A percentile compares a stretch with the other conserved stretches of the same genome.
phyloP scores from a whole-genome alignment of 495 filamentous ascomycete species.

The Neohortaea acidophila region DNA sequence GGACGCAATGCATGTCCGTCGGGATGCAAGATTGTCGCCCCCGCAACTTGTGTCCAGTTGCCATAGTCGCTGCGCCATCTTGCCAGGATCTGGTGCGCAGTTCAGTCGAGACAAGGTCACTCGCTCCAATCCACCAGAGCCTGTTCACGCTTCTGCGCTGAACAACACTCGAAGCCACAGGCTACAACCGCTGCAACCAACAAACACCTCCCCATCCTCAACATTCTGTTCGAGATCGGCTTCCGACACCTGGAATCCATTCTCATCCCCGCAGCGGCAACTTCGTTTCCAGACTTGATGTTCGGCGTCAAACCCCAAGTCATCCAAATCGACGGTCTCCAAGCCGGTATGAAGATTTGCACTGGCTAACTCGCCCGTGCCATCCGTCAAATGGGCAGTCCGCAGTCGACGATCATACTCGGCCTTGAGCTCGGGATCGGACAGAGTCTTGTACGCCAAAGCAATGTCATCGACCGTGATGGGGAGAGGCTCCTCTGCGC shows the following conservation, averaged over 20 bases:
- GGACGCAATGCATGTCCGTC: too few relatives aligned
- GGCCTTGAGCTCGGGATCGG: constrained; percentile 37
- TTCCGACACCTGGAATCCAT: constrained; percentile 56
- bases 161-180: constrained; percentile 66
- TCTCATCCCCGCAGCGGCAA: constrained; percentile 69
- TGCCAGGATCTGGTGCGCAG: too few relatives aligned
- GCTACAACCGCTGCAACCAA: constrained; percentile 69
- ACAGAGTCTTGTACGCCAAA: constrained; percentile 56
- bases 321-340: constrained; percentile 73
- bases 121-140: too few relatives aligned
- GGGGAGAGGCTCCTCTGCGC: constrained; percentile 7
- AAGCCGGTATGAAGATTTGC: constrained; percentile 47
- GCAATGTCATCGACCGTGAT: constrained; percentile 63
- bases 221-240: constrained; percentile 50
- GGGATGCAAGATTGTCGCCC: too few relatives aligned
- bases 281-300: constrained; percentile 43
- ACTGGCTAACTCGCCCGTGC: constrained; percentile 1
- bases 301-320: constrained; percentile 40
- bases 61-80: too few relatives aligned
- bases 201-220: constrained; percentile 51
- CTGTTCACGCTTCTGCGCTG: constrained; percentile 37
- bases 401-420: constrained; percentile 45
- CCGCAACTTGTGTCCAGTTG: too few relatives aligned
- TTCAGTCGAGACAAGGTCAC: too few relatives aligned
- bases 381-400: constrained; percentile 5